Conservation (phyloP, 2,329 filamentous ascomycete genomes). For the Podosphaera xanthii region DNA sequence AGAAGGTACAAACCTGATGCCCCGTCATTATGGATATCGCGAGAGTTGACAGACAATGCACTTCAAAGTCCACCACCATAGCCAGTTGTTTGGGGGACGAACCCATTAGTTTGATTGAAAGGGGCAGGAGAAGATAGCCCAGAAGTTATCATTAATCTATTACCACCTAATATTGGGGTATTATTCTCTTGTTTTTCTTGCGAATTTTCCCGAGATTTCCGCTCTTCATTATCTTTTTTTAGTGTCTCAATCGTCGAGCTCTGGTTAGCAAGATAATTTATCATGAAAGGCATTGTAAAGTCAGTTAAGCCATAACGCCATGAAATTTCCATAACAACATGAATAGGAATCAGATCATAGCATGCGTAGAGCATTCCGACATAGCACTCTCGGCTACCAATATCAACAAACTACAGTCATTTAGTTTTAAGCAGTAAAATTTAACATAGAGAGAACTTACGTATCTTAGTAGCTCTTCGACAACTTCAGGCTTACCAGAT, state of each 20-base stretch:
- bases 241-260: conserved; percentile 62
- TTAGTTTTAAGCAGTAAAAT: neutral
- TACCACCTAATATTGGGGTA: conserved; percentile 75
- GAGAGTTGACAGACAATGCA: conserved; percentile 2
- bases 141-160: conserved; percentile 73
- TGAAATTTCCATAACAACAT: conserved; percentile 83
- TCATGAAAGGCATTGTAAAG: conserved; percentile 99
- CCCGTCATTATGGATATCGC: conserved; percentile 15
- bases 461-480: conserved; percentile 88
- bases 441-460: conserved; percentile 35
- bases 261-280: conserved; percentile 88
- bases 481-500: conserved; percentile 71
- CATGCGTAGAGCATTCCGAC: conserved; percentile 99
- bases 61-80: conserved; percentile 30
- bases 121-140: conserved; percentile 31
- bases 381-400: conserved; percentile 96
- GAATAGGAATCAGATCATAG: conserved; percentile 86
- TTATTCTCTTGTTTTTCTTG: conserved; percentile 75
- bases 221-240: conserved; percentile 90
- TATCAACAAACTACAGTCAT: conserved; percentile 73
- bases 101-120: conserved; percentile 65
- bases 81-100: conserved; percentile 71
- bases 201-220: conserved; percentile 51
- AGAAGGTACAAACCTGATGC: conserved; percentile 12
- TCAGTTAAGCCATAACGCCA: conserved; percentile 89